Percentiles rank a stretch among this genome's conserved stretches.
These are phyloP conservation scores for Rhizoclosmatium globosum DNA, from an alignment of 192 early-diverging fungal genomes.

Conservation along the genomic window DNA sequence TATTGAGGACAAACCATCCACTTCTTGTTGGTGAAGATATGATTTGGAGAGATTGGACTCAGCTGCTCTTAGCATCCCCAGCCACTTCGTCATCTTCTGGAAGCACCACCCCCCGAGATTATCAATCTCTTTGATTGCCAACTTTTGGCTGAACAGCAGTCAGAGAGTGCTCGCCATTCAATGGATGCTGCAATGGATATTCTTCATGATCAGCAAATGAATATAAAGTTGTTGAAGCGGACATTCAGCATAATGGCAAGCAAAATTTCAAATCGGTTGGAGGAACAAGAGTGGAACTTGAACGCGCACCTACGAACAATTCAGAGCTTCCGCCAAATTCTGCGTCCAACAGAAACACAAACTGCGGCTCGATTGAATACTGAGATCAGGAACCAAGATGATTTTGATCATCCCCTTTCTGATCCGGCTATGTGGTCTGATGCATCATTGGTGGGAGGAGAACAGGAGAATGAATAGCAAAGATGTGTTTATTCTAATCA, in stretches of 20 bases:
- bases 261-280: not conserved
- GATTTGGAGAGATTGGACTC: too few relatives aligned
- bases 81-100: too few relatives aligned
- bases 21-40: too few relatives aligned
- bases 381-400: not conserved
- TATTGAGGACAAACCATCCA: too few relatives aligned
- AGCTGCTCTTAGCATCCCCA: too few relatives aligned
- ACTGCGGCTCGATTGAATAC: not conserved
- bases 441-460: not conserved
- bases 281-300: not conserved
- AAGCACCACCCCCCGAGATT: too few relatives aligned
- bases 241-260: not conserved
- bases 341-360: not conserved
- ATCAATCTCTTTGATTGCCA: too few relatives aligned
- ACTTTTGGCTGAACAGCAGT: too few relatives aligned
- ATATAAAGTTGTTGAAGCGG: not conserved
- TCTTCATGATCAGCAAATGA: not conserved
- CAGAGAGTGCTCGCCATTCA: not conserved
- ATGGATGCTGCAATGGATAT: not conserved
- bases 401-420: not conserved
- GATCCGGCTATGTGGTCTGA: not conserved
- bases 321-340: not conserved
- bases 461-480: not conserved
- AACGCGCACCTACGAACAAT: constrained; percentile 13
- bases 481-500: not conserved